Conservation (phyloP, 306 rosid genomes). For the Prunus armeniaca region DNA sequence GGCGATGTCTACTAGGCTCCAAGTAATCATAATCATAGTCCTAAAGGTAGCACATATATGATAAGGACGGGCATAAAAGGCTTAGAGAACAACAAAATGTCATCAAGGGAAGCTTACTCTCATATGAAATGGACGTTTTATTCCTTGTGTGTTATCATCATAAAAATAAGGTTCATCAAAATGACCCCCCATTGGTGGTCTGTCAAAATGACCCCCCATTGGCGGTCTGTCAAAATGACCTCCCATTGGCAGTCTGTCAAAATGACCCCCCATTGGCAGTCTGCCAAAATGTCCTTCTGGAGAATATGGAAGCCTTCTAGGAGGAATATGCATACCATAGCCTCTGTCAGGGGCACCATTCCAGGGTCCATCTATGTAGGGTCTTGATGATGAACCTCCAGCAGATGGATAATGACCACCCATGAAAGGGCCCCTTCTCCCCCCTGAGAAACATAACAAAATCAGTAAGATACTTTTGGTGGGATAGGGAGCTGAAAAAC, state of each 20-base stretch:
- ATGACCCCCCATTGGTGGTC: slow-evolving; percentile 48
- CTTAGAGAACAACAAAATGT: slow-evolving; percentile 4
- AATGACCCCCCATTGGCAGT: slow-evolving; percentile 47
- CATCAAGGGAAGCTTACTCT: slow-evolving; percentile 42
- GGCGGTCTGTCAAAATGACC: slow-evolving; percentile 48
- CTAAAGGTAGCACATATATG: slow-evolving; percentile 34
- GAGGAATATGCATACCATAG: slow-evolving; percentile 45
- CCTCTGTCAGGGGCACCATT: slow-evolving; percentile 47
- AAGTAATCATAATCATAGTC: slow-evolving; percentile 62
- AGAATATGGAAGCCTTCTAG: slow-evolving; percentile 54
- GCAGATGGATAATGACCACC: slow-evolving; percentile 43
- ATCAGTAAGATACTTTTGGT: background rate
- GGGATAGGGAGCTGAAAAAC: background rate
- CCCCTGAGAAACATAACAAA: slow-evolving; percentile 39
- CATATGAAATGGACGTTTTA: slow-evolving; percentile 66
- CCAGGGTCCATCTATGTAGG: slow-evolving; percentile 51
- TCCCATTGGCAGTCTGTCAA: slow-evolving; percentile 48
- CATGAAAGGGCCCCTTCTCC: slow-evolving; percentile 41
- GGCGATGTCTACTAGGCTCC: slow-evolving; percentile 63
- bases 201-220: slow-evolving; percentile 46
- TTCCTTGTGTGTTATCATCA: slow-evolving; percentile 49
- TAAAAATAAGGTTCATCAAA: slow-evolving; percentile 52
- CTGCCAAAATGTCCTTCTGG: slow-evolving; percentile 46
- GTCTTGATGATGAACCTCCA: slow-evolving; percentile 47
- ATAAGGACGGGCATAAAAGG: slow-evolving; percentile 9